A percentile compares a stretch with the other conserved stretches of the same genome.
Evolutionary conservation across 305 asterid species (phyloP).

Genomic region (Andrographis paniculata): DNA sequence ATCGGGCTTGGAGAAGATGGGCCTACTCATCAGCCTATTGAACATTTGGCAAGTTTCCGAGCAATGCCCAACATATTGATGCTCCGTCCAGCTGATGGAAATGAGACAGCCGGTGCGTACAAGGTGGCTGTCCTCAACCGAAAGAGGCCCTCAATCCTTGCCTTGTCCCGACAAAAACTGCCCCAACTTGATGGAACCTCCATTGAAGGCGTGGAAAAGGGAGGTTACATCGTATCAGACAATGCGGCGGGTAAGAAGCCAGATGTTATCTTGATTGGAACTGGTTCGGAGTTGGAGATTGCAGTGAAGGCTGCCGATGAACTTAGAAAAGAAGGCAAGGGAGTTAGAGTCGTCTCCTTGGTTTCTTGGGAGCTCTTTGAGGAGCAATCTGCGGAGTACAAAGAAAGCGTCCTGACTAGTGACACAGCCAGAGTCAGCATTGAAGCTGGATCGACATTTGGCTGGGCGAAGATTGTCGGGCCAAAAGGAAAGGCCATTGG

Average conservation of each 20-base stretch:
- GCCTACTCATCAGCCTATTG: conserved; percentile 95
- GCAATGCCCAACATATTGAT: conserved; percentile 95
- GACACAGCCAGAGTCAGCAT: conserved; percentile 84
- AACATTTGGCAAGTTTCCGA: conserved; percentile 90
- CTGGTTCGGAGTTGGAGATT: conserved; percentile 94
- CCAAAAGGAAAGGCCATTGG: conserved; percentile 85
- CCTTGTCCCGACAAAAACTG: conserved; percentile 88
- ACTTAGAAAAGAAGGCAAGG: conserved; percentile 87
- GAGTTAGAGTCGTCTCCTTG: conserved; percentile 80
- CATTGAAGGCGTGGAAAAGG: conserved; percentile 80
- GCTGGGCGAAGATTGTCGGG: conserved; percentile 79
- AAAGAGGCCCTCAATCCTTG: conserved; percentile 85
- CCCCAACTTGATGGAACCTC: conserved; percentile 90
- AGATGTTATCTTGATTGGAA: conserved; percentile 79
- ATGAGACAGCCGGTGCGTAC: conserved; percentile 93
- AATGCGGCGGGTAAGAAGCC: conserved; percentile 84
- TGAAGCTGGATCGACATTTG: conserved; percentile 89
- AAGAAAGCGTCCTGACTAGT: conserved; percentile 78
- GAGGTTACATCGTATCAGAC: conserved; percentile 81
- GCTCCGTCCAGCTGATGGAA: conserved; percentile 98
- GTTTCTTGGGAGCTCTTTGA: conserved; percentile 95
- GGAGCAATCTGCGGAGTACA: conserved; percentile 75
- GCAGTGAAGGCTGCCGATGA: conserved; percentile 90
- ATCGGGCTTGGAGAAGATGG: conserved; percentile 99
- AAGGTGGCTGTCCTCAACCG: conserved; percentile 70